Evolutionary conservation across 23 red algal genomes (phyloP), one percentile per base, ranked within the genome.

Genomic region (Agarophyton chilense): DNA sequence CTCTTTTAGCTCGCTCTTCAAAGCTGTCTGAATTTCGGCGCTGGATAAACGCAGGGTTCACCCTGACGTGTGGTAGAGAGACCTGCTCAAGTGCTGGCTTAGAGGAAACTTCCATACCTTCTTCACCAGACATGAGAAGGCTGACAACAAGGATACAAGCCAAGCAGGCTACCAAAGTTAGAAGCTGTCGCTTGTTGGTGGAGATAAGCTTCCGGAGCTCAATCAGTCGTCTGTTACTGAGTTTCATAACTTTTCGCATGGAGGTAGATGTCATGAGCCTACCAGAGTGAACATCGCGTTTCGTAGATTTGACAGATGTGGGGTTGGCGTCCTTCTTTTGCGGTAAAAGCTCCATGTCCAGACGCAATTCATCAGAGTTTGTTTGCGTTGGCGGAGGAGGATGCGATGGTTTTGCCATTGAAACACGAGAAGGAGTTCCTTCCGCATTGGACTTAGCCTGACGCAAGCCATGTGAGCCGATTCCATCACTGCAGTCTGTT

Each of bases 41-140:
- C 17, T 74, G 38, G 21, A 74, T n/a, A 56, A 89, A 62, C 54
- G 85, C 85, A 33, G 85, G 85, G 29, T 89, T 89, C 66, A 89
- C 72, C 35, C 68, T 46, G 6, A 89, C 85, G 65, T 77, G 67
- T 52, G 85, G 85, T 45, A 89, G 71, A 87, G 51, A 72, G 19
- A 87, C 64, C 9, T 89, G 63, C 13, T 54, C 38, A 66, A 52
- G 33, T 12, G 2, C 50, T 32, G 50, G 31, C 18, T 21, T 80
- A 5, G 51, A 9, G 19, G 14, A 16, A 22, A 32, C 46, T 36
- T 16, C 38, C 3, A 72, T 26, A 10, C 74, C 62, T 1, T 76
- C 68, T 12, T 89, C 85, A 35, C 85, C 85, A 60, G 67, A 89
- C 70, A 77, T 77, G 58, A 89, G 85, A 22, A 89, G 78, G 34